Evolutionary conservation across 192 early-diverging fungal species (phyloP).

Genomic region (Podila horticola): DNA sequence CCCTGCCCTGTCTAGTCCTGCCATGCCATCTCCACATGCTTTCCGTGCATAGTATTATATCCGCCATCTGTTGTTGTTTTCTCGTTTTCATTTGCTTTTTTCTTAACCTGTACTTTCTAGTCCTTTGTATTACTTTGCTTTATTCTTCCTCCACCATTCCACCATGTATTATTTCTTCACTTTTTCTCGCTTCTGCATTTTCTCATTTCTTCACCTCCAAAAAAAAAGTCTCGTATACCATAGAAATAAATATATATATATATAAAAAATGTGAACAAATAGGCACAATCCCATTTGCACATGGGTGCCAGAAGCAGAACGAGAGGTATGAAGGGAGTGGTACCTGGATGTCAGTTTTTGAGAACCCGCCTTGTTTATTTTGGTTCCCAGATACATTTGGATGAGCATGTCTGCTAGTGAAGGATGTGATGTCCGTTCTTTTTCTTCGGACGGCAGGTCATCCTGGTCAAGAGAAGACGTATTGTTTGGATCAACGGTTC

Average conservation of each 20-base stretch:
- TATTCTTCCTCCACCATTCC: background rate
- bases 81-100: constrained; percentile 8
- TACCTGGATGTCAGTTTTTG: background rate
- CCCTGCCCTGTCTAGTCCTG: background rate
- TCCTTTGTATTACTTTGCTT: background rate
- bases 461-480: too few species aligned
- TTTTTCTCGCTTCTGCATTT: background rate
- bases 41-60: background rate
- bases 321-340: background rate
- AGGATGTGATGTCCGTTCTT: too few species aligned
- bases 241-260: too few species aligned
- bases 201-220: background rate
- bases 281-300: too few species aligned
- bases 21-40: too few species aligned
- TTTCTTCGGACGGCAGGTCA: too few species aligned
- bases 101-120: background rate
- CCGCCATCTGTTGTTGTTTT: background rate
- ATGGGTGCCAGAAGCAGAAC: too few species aligned
- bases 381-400: background rate
- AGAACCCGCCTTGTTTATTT: constrained; percentile 4
- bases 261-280: too few species aligned
- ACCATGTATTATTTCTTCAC: background rate
- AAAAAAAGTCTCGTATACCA: too few species aligned
- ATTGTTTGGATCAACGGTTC: too few species aligned
- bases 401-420: too few species aligned